Conservation (phyloP, 305 asterid species). For the Fraxinus greggii region DNA sequence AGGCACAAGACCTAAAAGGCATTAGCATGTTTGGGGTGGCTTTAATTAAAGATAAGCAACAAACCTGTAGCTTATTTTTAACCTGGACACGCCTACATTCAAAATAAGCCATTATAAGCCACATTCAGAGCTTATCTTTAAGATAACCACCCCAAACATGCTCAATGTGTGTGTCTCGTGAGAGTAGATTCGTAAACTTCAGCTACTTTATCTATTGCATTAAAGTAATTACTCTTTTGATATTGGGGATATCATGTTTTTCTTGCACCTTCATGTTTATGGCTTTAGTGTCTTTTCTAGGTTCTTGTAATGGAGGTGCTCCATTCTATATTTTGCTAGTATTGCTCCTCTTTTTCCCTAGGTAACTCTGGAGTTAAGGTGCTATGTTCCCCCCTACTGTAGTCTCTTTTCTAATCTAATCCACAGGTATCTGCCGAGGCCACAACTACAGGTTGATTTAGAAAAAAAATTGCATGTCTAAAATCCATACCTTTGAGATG, state of each 20-base stretch:
- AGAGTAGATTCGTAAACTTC: not conserved
- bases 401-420: not conserved
- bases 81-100: not conserved
- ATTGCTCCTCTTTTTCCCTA: not conserved
- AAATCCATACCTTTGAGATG: conserved; percentile 9
- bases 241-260: not conserved
- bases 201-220: not conserved
- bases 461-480: not conserved
- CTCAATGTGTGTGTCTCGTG: not conserved
- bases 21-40: not conserved
- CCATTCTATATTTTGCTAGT: not conserved
- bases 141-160: not conserved
- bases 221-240: not conserved
- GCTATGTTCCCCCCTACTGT: not conserved
- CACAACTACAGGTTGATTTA: not conserved
- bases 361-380: not conserved
- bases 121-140: not conserved
- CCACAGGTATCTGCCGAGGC: not conserved
- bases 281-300: not conserved
- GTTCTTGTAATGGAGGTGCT: not conserved
- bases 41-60: not conserved
- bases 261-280: not conserved
- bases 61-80: not conserved
- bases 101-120: not conserved
- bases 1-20: not conserved